A percentile compares a stretch with the other conserved stretches of the same genome.
These are phyloP conservation scores for Teratosphaeriaceae sp. DNA, from an alignment of 2,329 filamentous ascomycete genomes.

Conservation along the genomic window DNA sequence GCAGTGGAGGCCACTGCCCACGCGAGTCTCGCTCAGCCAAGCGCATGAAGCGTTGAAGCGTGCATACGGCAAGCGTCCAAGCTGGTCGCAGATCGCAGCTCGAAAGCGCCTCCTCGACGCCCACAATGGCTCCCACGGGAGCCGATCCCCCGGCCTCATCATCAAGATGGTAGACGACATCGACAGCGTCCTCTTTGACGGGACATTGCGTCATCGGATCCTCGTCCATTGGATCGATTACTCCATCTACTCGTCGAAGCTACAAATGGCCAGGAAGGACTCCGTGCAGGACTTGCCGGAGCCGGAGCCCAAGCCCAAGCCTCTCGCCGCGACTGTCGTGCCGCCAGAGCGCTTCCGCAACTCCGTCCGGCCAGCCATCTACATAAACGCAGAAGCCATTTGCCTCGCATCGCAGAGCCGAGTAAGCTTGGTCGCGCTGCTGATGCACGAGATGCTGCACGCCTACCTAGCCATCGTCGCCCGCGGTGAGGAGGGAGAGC, in stretches of 20 bases:
- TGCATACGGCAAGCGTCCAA: neutral
- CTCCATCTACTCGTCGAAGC: neutral
- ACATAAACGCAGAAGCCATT: constrained; percentile 3
- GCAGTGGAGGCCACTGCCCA: neutral
- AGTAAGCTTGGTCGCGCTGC: neutral
- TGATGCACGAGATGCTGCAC: constrained; percentile 6
- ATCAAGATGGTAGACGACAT: constrained; percentile 4
- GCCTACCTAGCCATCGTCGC: constrained; percentile 4
- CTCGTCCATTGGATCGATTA: constrained; percentile 4
- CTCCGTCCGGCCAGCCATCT: constrained; percentile 2
- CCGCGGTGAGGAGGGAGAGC: neutral
- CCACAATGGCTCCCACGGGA: neutral
- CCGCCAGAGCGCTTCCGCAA: constrained; percentile 1
- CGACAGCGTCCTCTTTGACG: constrained; percentile 3
- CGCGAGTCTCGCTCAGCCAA: neutral
- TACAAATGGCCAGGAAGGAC: neutral
- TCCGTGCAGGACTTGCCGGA: no score
- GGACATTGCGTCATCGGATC: neutral
- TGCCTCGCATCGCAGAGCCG: constrained; percentile 1
- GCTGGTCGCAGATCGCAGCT: constrained; percentile 1
- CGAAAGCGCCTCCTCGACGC: constrained; percentile 2
- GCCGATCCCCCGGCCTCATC: neutral
- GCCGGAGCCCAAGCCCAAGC: no score
- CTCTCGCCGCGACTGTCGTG: neutral
- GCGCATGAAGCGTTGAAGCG: neutral